phyloP scores from a whole-genome alignment of 306 rosid species.

The Senna siamea region DNA sequence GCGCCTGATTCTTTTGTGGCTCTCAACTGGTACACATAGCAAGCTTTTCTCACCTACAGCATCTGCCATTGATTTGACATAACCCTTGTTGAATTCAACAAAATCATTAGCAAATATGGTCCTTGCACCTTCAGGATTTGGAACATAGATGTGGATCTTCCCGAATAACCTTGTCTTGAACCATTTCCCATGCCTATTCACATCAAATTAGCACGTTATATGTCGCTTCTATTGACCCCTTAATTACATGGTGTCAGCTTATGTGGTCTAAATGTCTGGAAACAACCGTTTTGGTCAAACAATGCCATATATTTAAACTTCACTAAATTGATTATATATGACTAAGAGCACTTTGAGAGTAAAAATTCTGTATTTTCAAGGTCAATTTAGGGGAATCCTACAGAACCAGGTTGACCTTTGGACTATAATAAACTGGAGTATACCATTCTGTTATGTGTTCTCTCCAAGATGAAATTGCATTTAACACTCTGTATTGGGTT shows the following conservation, averaged over 20 bases:
- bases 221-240: neutral
- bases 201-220: constrained; percentile 26
- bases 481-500: neutral
- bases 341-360: too few relatives aligned
- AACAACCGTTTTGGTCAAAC: neutral
- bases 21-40: constrained; percentile 58
- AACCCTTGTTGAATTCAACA: constrained; percentile 69
- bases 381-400: too few relatives aligned
- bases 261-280: neutral
- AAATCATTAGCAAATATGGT: constrained; percentile 65
- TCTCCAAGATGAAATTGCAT: constrained; percentile 2
- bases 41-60: constrained; percentile 66
- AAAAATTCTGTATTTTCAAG: too few relatives aligned
- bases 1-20: constrained; percentile 71
- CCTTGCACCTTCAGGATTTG: constrained; percentile 68
- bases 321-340: neutral
- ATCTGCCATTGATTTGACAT: constrained; percentile 77
- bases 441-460: neutral
- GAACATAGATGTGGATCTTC: constrained; percentile 70
- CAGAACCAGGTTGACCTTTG: constrained; percentile 5
- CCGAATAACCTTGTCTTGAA: constrained; percentile 80
- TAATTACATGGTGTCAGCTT: neutral
- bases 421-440: neutral
- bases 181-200: constrained; percentile 69
- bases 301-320: neutral